Evolutionary conservation across 768 basidiomycete species (phyloP), one percentile per base, ranked within the genome.

Genomic region (Xerocomus potaroensis): DNA sequence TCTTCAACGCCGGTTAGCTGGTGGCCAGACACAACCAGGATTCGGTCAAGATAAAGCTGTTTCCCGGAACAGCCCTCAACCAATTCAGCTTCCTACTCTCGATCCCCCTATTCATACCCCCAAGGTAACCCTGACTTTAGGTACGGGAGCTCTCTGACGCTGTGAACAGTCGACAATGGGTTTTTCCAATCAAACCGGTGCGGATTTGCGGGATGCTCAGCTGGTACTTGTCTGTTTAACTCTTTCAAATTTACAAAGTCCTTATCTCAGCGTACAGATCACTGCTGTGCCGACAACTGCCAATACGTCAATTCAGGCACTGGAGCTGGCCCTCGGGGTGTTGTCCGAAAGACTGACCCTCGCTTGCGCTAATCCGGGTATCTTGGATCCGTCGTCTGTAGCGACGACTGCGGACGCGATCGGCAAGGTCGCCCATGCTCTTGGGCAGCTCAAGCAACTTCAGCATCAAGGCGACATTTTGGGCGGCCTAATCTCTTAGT

Each of bases 331-430:
- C 9, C 69, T 89, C 29, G 70, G 69, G 23, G 58, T 60, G 16
- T 68, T 88, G 24, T 77, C 83, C 3, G 59, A 72, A 23, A 75
- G 76, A 59, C 63, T 88, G 40, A 63, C 67, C 23, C 52, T 65
- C 11, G 63, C 79, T n/a, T 70, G 78, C 5, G 59, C 65, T n/a
- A 62, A 61, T 26, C 56, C 65, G 8, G 52, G 53, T 31, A 45
- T 70, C 16, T 34, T 71, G 43, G 83, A 87, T 57, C 69, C 73
- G 26, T 41, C 57, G 19, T 68, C 74, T 5, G 76, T 90, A 40
- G 76, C 73, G 32, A 64, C 68, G 37, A 78, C 77, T 14, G 84
- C 86, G n/a, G 84, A 87, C 51, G 77, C 83, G 1, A 83, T 90
- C 24, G 63, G 68, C 34, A 86, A 85, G 59, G 78, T 84, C 8